phyloP scores from a whole-genome alignment of 2,329 filamentous ascomycete species.

The Botryotinia convoluta region DNA sequence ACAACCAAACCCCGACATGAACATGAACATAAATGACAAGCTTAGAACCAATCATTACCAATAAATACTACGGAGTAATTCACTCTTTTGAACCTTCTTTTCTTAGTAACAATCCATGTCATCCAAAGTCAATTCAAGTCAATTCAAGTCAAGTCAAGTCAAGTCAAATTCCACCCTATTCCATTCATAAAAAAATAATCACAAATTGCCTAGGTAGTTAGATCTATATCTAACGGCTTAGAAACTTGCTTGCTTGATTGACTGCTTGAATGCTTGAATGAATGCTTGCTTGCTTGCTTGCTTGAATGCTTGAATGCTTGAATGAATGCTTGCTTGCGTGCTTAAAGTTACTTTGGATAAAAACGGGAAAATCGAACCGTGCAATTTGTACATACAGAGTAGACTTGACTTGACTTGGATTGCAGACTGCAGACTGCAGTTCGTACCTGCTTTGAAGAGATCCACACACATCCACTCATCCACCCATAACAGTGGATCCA shows the following conservation, averaged over 20 bases:
- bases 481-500: background rate
- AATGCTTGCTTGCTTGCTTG: no score
- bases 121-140: no score
- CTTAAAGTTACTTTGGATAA: background rate
- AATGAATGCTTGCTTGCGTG: no score
- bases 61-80: background rate
- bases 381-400: background rate
- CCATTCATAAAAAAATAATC: background rate
- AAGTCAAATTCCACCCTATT: background rate
- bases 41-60: background rate
- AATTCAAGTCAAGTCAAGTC: background rate
- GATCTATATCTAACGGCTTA: background rate
- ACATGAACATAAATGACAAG: background rate
- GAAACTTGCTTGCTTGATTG: background rate
- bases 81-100: background rate
- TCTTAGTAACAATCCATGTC: background rate
- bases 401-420: background rate
- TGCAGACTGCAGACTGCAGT: background rate
- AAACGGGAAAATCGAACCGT: background rate
- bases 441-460: constrained; percentile 7
- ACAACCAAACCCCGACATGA: background rate
- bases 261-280: background rate
- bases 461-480: background rate
- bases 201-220: background rate
- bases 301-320: no score